Conservation (phyloP, 257 asterid species). For the Ilex aquifolium region DNA sequence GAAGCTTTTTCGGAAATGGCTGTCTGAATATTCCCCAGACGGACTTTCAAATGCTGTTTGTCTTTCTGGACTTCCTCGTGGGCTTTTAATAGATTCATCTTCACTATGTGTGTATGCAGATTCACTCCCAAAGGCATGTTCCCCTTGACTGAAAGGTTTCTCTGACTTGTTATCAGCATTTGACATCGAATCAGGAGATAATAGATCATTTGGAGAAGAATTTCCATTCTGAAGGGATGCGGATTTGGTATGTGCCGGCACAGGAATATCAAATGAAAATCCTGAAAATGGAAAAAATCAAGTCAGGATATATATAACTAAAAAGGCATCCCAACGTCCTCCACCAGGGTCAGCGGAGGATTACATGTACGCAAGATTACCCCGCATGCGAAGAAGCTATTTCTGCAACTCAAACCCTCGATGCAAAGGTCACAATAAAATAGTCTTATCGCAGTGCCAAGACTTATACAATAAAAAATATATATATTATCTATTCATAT, state of each 20-base stretch:
- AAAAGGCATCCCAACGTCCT: no score
- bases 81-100: constrained; percentile 68
- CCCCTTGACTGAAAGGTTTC: constrained; percentile 37
- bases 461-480: not conserved
- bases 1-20: constrained; percentile 56
- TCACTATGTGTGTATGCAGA: constrained; percentile 49
- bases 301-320: constrained; percentile 13
- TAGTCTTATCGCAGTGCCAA: not conserved
- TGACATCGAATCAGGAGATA: constrained; percentile 55
- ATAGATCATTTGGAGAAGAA: constrained; percentile 53
- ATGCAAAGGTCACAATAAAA: not conserved
- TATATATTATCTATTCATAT: not conserved
- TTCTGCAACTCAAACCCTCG: not conserved
- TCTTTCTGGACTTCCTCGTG: constrained; percentile 64
- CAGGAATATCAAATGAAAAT: constrained; percentile 66
- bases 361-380: no score
- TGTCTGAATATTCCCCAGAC: constrained; percentile 53
- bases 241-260: constrained; percentile 48
- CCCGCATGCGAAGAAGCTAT: no score
- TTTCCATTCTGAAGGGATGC: constrained; percentile 35
- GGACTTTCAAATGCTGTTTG: constrained; percentile 58
- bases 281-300: constrained; percentile 39
- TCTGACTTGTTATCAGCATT: constrained; percentile 52
- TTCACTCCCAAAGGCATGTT: constrained; percentile 54
- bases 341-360: no score